Conservation (phyloP, 1,284 basidiomycete species). For the Stereum hirsutum region DNA sequence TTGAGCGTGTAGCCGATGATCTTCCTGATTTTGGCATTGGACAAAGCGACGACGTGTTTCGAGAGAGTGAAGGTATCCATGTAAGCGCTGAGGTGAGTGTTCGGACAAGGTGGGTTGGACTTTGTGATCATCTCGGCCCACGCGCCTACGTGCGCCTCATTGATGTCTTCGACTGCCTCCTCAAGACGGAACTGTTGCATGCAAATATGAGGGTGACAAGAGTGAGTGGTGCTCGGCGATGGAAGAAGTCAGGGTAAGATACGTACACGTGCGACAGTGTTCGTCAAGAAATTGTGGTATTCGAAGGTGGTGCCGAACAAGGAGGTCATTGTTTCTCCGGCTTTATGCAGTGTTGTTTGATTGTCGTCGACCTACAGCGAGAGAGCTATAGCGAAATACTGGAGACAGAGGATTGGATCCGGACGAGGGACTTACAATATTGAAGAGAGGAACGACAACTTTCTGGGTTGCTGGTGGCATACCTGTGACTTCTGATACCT, state of each 20-base stretch:
- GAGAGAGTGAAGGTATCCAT: constrained; percentile 69
- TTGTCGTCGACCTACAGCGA: constrained; percentile 72
- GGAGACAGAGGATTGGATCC: not conserved
- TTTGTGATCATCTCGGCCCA: constrained; percentile 80
- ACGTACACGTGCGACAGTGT: constrained; percentile 56
- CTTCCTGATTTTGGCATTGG: constrained; percentile 64
- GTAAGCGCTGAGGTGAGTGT: constrained; percentile 75
- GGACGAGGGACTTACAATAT: constrained; percentile 42
- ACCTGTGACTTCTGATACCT: constrained; percentile 50
- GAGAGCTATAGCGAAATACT: not conserved
- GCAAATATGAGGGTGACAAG: not conserved
- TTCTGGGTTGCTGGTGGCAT: constrained; percentile 49
- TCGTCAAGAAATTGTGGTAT: constrained; percentile 72
- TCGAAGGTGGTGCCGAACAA: constrained; percentile 82
- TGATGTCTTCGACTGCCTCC: constrained; percentile 78
- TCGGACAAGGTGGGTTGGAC: constrained; percentile 67
- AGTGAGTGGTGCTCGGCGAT: not conserved
- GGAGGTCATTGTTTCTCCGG: constrained; percentile 64
- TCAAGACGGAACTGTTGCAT: constrained; percentile 41
- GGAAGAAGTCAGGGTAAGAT: constrained; percentile 1
- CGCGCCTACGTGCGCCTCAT: constrained; percentile 77
- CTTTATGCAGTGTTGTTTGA: constrained; percentile 65
- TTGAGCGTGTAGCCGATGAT: constrained; percentile 64
- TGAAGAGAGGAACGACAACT: constrained; percentile 71
- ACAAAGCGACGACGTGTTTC: constrained; percentile 58